These are phyloP conservation scores for Ceratobasidium sp. DNA, from an alignment of 1,284 basidiomycete species.

Conservation along the genomic window DNA sequence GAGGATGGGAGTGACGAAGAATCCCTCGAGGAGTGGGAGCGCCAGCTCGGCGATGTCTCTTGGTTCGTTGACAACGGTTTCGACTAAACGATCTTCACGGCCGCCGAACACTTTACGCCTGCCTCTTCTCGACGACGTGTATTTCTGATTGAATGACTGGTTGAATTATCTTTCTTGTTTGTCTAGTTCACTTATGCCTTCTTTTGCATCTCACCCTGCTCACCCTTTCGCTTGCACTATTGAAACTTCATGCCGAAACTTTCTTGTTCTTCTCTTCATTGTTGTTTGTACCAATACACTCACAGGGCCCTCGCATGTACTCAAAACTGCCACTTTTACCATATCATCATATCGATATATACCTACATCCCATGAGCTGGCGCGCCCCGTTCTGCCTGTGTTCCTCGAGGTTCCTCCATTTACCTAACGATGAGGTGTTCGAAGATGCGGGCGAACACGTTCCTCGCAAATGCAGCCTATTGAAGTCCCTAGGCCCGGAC, in stretches of 20 bases:
- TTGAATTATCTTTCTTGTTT: slow-evolving; percentile 40
- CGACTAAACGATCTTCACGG: slow-evolving; percentile 17
- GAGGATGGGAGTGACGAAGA: slow-evolving; percentile 38
- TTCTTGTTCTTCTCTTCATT: slow-evolving; percentile 26
- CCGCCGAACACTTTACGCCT: slow-evolving; percentile 26
- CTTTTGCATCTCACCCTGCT: slow-evolving; percentile 35
- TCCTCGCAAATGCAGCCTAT: slow-evolving; percentile 17
- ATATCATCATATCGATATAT: too few species aligned
- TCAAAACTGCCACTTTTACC: slow-evolving; percentile 36
- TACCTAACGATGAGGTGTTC: not conserved
- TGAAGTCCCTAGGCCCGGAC: not conserved
- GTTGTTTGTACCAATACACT: slow-evolving; percentile 41
- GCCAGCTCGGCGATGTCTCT: slow-evolving; percentile 39
- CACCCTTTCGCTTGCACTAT: slow-evolving; percentile 11
- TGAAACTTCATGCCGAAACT: slow-evolving; percentile 26
- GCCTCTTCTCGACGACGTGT: slow-evolving; percentile 34
- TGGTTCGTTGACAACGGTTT: slow-evolving; percentile 42
- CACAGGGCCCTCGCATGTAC: slow-evolving; percentile 37
- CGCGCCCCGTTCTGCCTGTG: not conserved
- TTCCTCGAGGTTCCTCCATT: not conserved
- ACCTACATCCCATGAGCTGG: not conserved
- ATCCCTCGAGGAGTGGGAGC: slow-evolving; percentile 39
- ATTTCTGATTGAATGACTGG: slow-evolving; percentile 40
- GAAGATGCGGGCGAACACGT: not conserved
- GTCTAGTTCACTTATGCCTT: slow-evolving; percentile 36